Conservation (phyloP, 1,284 basidiomycete species). For the Paramarasmius palmivorus region DNA sequence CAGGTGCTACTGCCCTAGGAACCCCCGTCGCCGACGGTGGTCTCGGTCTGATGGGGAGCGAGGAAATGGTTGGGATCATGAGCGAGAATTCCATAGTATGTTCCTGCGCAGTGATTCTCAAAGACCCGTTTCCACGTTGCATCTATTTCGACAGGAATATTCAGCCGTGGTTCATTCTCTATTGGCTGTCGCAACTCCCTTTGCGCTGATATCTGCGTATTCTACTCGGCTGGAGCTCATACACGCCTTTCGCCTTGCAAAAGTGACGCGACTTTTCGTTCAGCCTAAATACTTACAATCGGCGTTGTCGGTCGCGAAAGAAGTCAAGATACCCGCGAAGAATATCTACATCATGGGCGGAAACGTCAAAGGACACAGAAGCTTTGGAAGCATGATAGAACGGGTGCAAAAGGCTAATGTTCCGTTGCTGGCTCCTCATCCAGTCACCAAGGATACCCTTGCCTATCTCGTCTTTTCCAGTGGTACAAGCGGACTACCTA, state of each 20-base stretch:
- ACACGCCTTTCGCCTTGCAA: constrained; percentile 53
- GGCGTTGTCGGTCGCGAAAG: constrained; percentile 50
- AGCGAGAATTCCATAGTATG: constrained; percentile 68
- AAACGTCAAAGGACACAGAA: constrained; percentile 10
- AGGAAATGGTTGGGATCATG: constrained; percentile 67
- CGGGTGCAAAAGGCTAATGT: constrained; percentile 39
- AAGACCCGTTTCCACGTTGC: not conserved
- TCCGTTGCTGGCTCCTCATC: constrained; percentile 42
- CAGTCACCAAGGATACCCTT: constrained; percentile 55
- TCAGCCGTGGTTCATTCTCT: constrained; percentile 57
- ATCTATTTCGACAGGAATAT: constrained; percentile 52
- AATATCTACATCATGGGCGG: constrained; percentile 12
- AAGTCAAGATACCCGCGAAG: constrained; percentile 44
- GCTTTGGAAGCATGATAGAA: constrained; percentile 11
- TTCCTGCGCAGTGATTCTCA: constrained; percentile 10
- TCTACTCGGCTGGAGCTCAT: constrained; percentile 68
- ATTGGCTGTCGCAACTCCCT: constrained; percentile 57
- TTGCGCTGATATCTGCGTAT: constrained; percentile 63
- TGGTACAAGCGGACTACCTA: constrained; percentile 75
- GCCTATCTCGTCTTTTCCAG: constrained; percentile 78
- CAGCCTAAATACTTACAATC: constrained; percentile 50
- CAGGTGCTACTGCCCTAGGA: constrained; percentile 59
- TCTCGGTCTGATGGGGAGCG: constrained; percentile 47
- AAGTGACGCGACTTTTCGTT: constrained; percentile 62
- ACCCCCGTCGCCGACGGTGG: constrained; percentile 49